Evolutionary conservation across 108 stramenopile genomes (phyloP).

Genomic region (Nitzschia palea): DNA sequence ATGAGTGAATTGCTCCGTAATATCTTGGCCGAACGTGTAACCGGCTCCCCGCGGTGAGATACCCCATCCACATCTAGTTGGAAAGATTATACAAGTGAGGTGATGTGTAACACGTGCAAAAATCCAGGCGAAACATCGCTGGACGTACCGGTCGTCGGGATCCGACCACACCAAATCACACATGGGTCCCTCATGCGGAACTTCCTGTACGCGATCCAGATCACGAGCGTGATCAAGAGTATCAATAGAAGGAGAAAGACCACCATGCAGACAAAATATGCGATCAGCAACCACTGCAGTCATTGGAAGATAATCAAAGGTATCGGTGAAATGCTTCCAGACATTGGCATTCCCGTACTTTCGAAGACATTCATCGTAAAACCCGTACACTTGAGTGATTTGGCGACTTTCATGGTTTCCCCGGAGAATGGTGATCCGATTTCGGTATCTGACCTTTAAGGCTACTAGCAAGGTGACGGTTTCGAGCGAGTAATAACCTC

Average conservation of each 20-base stretch:
- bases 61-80: constrained; percentile 88
- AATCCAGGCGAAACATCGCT: not conserved
- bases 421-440: constrained; percentile 85
- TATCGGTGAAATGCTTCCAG: constrained; percentile 86
- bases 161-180: constrained; percentile 97
- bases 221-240: constrained; percentile 89
- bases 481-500: constrained; percentile 94
- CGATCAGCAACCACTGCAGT: constrained; percentile 86
- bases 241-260: constrained; percentile 80
- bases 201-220: constrained; percentile 85
- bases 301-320: constrained; percentile 86
- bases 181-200: constrained; percentile 93
- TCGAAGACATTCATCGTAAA: constrained; percentile 74
- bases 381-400: constrained; percentile 95
- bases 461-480: constrained; percentile 88
- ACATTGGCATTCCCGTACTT: constrained; percentile 79
- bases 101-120: not conserved
- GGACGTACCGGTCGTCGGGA: constrained; percentile 85
- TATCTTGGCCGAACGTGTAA: constrained; percentile 96
- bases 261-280: constrained; percentile 92
- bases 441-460: constrained; percentile 87
- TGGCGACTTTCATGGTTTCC: constrained; percentile 95
- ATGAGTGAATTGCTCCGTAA: constrained; percentile 93
- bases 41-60: constrained; percentile 97
- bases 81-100: not conserved